Base-by-base conservation (phyloP, 805 yeast genomes). In the Yarrowia deformans region DNA sequence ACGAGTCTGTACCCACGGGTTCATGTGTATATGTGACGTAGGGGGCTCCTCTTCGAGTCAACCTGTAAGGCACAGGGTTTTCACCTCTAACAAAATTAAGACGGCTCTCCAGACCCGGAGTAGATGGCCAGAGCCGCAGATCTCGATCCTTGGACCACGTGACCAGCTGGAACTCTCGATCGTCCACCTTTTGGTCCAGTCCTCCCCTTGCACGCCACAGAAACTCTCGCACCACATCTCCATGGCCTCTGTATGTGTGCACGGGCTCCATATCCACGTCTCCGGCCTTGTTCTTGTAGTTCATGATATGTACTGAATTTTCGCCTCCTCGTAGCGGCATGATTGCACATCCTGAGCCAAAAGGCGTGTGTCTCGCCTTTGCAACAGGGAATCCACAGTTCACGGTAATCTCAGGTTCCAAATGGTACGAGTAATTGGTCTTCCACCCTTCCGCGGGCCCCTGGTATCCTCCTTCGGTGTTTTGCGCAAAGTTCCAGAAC, bases 101-200 rank as follows among this genome's bases (percentile, higher is more conserved):
- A 46, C 81, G 81, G 8, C 80, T 82, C 72, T 88, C 84, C 18
- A 84, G 76, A 8, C 80, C 81, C 3, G 85, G 85, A 16, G 81
- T 76, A 18, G 87, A 78, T 0, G 92, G 90, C 98, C 98, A 94
- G 60, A 93, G 79, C 70, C 93, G 82, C 70, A 95, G 80, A 75
- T 91, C 97, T 72, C 88, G 86, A 76, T 95, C 98, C 66, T 90
- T 88, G 0, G 97, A 89, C 98, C 98, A 94, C 0, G 98, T 91
- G 1, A 95, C 94, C 63, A 95, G 78, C 77, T 95, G 98, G 75
- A 86, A 95, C 70, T 93, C 97, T 68, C 94, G 82, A 79, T 91
- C 92, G 72, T 88, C 88, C 14, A 84, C 74, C 0, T 75, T 77
- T 1, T 81, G 76, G 54, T 81, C 81, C n/a, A 63, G 8, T 3